These are phyloP conservation scores for Septoria petroselini DNA, from an alignment of 2,329 filamentous ascomycete species.

Conservation along the genomic window DNA sequence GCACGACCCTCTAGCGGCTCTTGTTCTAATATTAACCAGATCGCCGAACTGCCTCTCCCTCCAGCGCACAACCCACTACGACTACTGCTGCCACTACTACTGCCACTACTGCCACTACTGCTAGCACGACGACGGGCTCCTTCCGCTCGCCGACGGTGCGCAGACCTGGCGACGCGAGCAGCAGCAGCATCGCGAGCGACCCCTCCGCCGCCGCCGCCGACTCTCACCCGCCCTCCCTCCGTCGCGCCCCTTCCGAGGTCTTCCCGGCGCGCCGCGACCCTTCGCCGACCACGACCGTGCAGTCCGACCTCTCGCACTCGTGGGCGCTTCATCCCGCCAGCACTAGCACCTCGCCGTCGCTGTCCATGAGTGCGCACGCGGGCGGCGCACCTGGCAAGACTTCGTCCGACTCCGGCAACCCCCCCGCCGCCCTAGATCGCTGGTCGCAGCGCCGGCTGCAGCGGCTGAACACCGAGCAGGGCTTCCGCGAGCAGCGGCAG, in stretches of 20 bases:
- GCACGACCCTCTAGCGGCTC: slow-evolving; percentile 9
- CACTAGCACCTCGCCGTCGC: slow-evolving; percentile 12
- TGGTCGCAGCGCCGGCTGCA: slow-evolving; percentile 40
- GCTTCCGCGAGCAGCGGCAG: slow-evolving; percentile 40
- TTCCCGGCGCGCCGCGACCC: slow-evolving; percentile 26
- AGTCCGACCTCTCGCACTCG: slow-evolving; percentile 15
- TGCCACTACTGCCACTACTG: slow-evolving; percentile 7
- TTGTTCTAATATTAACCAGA: slow-evolving; percentile 10
- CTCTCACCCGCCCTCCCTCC: slow-evolving; percentile 9
- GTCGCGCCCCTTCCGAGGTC: slow-evolving; percentile 6
- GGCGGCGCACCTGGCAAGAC: slow-evolving; percentile 31
- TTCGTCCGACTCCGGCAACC: slow-evolving; percentile 37
- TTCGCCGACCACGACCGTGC: slow-evolving; percentile 26
- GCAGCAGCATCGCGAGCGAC: slow-evolving; percentile 9
- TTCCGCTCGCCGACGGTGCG: slow-evolving; percentile 31
- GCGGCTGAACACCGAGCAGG: slow-evolving; percentile 41
- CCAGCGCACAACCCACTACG: neutral
- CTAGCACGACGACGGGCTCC: slow-evolving; percentile 24
- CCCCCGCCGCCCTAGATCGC: slow-evolving; percentile 34
- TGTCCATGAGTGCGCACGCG: slow-evolving; percentile 34
- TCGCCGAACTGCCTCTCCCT: slow-evolving; percentile 8
- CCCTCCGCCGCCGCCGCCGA: too few species aligned
- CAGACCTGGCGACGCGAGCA: slow-evolving; percentile 21
- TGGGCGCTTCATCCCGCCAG: slow-evolving; percentile 6
- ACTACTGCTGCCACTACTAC: slow-evolving; percentile 10